Evolutionary conservation across 345 rosid species (phyloP), one percentile per base, ranked within the genome.

Genomic region (Xanthoceras sorbifolium): DNA sequence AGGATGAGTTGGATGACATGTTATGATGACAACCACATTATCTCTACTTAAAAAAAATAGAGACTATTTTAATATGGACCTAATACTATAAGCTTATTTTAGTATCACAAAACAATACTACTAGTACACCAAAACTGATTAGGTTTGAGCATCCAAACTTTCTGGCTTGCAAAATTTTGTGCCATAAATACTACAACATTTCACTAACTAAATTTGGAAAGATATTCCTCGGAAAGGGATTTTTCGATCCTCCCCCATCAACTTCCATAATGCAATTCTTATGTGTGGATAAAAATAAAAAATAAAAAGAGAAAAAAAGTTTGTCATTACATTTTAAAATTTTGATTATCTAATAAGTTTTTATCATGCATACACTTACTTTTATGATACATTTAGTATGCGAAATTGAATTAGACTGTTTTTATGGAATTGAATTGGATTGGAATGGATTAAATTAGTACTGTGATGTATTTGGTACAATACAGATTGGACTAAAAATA

Each of bases 1-100:
- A 8, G 73, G 73, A 77, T 81, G 85, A 77, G 82, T 77, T 81
- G 86, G 84, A 73, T 71, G 54, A 69, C 77, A 60, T 65, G 81
- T 72, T 77, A 77, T 80, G 61, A 84, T 76, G 75, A 78, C 36
- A 44, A 46, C 72, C 79, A 76, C 85, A 61, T 11, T 23, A 18
- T 64, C 55, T 42, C 60, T 34, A 38, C 79, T 15, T 46, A 1
- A 0, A 60, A 20, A 60, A 25, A 73, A 31, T n/a, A 28, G 68
- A 57, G 34, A 17, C 36, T 26, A 64, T 61, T 54, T 80, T 73
- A 31, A 23, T 4, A 12, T n/a, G 42, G 42, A 46, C 12, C 42
- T 48, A 28, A 44, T 74, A 23, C 22, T 74, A 31, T 65, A 25
- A 15, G 9, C 77, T 50, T 26, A 2, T 32, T 61, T 71, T 28